Conservation (phyloP, 768 basidiomycete species). For the Phaeotremella skinneri region DNA sequence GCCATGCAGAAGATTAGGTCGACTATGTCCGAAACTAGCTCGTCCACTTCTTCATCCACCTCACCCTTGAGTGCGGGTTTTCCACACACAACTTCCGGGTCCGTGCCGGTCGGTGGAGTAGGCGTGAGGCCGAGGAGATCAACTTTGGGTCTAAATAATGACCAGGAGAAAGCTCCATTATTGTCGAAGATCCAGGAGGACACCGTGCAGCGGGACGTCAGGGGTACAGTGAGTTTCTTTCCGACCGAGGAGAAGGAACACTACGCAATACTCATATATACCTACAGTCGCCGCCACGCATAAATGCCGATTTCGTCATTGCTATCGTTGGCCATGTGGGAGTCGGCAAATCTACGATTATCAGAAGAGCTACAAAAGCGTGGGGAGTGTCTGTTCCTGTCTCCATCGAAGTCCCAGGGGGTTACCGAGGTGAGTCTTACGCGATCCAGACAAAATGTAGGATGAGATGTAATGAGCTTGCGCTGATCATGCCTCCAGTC, state of each 20-base stretch:
- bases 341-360: slow-evolving; percentile 82
- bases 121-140: slow-evolving; percentile 23
- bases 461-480: neutral
- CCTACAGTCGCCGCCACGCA: neutral
- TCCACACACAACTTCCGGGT: neutral
- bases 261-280: neutral
- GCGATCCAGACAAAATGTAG: too few relatives aligned
- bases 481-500: slow-evolving; percentile 20
- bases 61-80: slow-evolving; percentile 20
- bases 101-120: neutral
- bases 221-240: slow-evolving; percentile 1
- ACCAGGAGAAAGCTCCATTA: neutral
- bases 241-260: too few relatives aligned
- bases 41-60: slow-evolving; percentile 12
- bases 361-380: slow-evolving; percentile 69
- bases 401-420: slow-evolving; percentile 19
- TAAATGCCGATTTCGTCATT: slow-evolving; percentile 52
- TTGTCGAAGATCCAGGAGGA: neutral
- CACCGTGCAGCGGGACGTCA: too few relatives aligned
- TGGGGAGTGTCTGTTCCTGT: slow-evolving; percentile 51
- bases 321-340: slow-evolving; percentile 73
- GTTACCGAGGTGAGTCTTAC: slow-evolving; percentile 31
- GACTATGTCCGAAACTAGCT: slow-evolving; percentile 25
- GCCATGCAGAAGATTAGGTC: slow-evolving; percentile 37
- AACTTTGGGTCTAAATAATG: slow-evolving; percentile 12